phyloP scores from a whole-genome alignment of 305 asterid species.

The Caryopteris hybrid region DNA sequence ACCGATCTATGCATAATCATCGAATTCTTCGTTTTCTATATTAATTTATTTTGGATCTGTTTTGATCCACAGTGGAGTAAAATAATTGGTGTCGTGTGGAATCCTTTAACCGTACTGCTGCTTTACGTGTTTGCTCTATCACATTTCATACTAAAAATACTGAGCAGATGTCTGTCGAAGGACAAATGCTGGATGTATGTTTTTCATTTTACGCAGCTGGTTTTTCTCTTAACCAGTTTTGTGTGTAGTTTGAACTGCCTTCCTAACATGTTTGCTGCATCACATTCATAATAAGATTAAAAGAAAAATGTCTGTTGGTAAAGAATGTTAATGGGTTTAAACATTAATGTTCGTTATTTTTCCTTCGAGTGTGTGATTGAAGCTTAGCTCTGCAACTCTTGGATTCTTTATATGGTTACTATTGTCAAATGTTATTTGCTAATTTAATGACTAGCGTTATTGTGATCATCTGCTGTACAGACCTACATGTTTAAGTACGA shows the following conservation, averaged over 20 bases:
- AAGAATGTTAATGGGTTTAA: no score
- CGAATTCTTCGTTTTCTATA: not conserved
- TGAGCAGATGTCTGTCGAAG: no score
- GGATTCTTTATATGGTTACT: not conserved
- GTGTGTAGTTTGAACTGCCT: no score
- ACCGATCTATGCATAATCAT: not conserved
- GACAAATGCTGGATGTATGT: no score
- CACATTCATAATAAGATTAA: no score
- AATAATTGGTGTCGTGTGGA: not conserved
- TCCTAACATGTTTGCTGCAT: no score
- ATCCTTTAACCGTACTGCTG: not conserved
- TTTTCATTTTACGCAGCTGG: not conserved
- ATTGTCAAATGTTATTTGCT: not conserved
- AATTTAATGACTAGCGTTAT: not conserved
- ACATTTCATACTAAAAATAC: not conserved
- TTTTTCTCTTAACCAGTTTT: no score
- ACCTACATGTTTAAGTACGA: conserved; percentile 72
- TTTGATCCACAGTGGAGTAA: not conserved
- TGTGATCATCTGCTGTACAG: conserved; percentile 18
- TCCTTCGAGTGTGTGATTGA: no score
- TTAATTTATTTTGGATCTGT: not conserved
- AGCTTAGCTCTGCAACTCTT: no score
- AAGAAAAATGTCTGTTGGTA: no score
- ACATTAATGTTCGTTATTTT: no score
- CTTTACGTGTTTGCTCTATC: not conserved